A percentile compares a stretch with the other conserved stretches of the same genome.
Conservation (phyloP, 371 early-diverging fungal species). For the Mortierella sp. region DNA sequence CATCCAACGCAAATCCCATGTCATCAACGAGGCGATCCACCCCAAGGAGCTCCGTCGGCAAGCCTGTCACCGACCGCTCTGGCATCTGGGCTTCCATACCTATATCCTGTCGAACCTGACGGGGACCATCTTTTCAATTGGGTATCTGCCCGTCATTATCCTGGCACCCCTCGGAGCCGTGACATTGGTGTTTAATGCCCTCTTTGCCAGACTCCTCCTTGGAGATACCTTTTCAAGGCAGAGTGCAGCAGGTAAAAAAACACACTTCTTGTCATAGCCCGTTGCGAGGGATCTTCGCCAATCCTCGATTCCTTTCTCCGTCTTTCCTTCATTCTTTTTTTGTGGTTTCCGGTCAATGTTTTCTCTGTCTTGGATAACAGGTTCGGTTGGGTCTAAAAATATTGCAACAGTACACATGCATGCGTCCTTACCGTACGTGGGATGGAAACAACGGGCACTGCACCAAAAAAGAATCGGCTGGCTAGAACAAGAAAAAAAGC, state of each 20-base stretch:
- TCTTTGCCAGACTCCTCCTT: constrained; percentile 78
- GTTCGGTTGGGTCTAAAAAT: constrained; percentile 14
- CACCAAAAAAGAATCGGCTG: neutral
- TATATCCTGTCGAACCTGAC: constrained; percentile 78
- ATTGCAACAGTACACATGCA: constrained; percentile 5
- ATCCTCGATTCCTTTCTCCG: neutral
- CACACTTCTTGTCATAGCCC: neutral
- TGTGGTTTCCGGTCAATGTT: neutral
- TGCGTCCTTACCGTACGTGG: neutral
- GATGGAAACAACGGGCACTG: neutral
- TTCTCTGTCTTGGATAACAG: neutral
- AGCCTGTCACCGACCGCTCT: constrained; percentile 61
- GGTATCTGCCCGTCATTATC: constrained; percentile 86
- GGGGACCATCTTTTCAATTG: constrained; percentile 82
- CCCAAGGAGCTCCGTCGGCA: constrained; percentile 67
- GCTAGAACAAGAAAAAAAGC: neutral
- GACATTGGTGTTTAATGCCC: constrained; percentile 82
- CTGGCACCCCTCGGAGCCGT: constrained; percentile 87
- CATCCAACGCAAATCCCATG: constrained; percentile 78
- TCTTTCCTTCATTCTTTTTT: neutral
- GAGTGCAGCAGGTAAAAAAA: constrained; percentile 66
- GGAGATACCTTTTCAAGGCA: constrained; percentile 74
- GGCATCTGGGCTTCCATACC: constrained; percentile 74
- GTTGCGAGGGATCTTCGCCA: neutral
- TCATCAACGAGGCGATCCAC: constrained; percentile 67